These are phyloP conservation scores for Pyricularia sp. DNA, from an alignment of 2,329 filamentous ascomycete genomes.

Conservation along the genomic window DNA sequence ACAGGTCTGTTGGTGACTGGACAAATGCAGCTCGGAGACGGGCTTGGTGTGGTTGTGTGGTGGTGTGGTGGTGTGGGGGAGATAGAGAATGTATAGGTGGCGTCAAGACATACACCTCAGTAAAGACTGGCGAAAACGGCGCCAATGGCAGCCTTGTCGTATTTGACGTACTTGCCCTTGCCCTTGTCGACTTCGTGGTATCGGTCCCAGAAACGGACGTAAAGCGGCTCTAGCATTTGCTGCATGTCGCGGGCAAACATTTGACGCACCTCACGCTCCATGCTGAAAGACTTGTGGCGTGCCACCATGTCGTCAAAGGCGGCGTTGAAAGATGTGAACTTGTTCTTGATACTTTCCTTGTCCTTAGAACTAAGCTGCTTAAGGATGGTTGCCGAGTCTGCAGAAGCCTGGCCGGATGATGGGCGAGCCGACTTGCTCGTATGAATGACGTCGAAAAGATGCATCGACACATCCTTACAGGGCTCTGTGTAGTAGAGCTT, in stretches of 20 bases:
- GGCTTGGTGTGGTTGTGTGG: neutral
- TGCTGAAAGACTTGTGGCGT: constrained; percentile 69
- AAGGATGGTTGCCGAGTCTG: constrained; percentile 71
- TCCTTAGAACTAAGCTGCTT: constrained; percentile 80
- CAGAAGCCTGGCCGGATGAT: constrained; percentile 51
- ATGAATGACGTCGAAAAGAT: constrained; percentile 83
- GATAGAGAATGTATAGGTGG: neutral
- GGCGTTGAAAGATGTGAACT: constrained; percentile 83
- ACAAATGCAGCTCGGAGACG: neutral
- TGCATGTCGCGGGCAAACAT: constrained; percentile 76
- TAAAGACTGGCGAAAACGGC: constrained; percentile 46
- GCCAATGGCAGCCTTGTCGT: constrained; percentile 74
- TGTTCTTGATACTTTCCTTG: constrained; percentile 90
- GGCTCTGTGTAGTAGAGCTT: constrained; percentile 69
- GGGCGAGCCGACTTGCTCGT: constrained; percentile 66
- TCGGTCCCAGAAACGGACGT: constrained; percentile 89
- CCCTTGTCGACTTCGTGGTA: constrained; percentile 98
- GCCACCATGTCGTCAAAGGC: constrained; percentile 80
- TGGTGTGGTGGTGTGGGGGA: neutral
- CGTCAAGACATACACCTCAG: constrained; percentile 11
- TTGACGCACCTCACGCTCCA: constrained; percentile 81
- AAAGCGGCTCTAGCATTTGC: constrained; percentile 84
- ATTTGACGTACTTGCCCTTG: constrained; percentile 96
- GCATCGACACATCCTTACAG: constrained; percentile 76
- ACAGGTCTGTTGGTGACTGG: neutral